Evolutionary conservation across 2,329 filamentous ascomycete genomes (phyloP).

Genomic region (Calonectria pteridis): DNA sequence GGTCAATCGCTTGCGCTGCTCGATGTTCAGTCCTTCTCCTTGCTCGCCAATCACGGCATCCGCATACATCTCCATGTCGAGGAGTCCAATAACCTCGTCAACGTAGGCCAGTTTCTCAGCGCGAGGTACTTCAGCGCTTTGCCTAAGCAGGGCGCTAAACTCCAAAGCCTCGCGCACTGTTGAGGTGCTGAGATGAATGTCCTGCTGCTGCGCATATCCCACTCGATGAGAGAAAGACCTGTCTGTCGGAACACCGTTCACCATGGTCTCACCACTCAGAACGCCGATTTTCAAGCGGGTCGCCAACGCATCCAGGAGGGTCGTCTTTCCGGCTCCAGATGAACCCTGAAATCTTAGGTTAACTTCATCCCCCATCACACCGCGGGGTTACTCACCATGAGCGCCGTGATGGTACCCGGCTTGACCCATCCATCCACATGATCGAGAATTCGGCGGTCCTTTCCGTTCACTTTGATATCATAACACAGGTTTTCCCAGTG

Average conservation of each 20-base stretch:
- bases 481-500: constrained; percentile 79
- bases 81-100: constrained; percentile 63
- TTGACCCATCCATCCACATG: constrained; percentile 82
- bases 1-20: constrained; percentile 62
- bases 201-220: constrained; percentile 77
- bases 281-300: constrained; percentile 77
- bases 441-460: constrained; percentile 73
- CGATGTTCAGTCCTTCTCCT: constrained; percentile 58
- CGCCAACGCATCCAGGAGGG: constrained; percentile 72
- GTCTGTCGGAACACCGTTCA: constrained; percentile 73
- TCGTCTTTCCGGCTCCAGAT: constrained; percentile 68
- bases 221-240: constrained; percentile 77
- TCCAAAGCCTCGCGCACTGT: constrained; percentile 60
- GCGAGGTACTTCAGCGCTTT: constrained; percentile 55
- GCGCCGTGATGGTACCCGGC: constrained; percentile 76
- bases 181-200: constrained; percentile 53
- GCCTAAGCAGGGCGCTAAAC: constrained; percentile 56
- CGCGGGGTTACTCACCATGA: constrained; percentile 57
- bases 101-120: constrained; percentile 63
- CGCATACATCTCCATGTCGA: constrained; percentile 67
- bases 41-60: constrained; percentile 61
- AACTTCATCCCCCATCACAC: not conserved
- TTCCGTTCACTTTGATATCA: constrained; percentile 76
- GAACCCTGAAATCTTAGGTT: constrained; percentile 44
- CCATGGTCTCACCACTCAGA: constrained; percentile 75